Percentiles rank a stretch among this genome's conserved stretches.
These are phyloP conservation scores for Schizosaccharomyces cryophilus DNA, from an alignment of 805 yeast species.

Conservation along the genomic window DNA sequence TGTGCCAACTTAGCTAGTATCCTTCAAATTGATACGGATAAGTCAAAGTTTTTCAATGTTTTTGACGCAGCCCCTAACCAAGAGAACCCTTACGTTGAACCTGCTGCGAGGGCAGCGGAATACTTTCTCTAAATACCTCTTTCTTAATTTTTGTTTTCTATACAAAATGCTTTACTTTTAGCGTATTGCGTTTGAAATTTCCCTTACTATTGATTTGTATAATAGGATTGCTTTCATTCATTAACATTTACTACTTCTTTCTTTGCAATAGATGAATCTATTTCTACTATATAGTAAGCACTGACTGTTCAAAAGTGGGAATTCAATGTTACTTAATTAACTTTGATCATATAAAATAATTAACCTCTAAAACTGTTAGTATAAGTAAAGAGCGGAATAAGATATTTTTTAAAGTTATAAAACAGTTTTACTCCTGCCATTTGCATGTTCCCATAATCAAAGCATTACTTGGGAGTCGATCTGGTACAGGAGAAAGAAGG, in stretches of 20 bases:
- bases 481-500: constrained; percentile 69
- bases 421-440: constrained; percentile 38
- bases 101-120: not conserved
- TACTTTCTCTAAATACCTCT: not conserved
- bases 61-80: constrained; percentile 82
- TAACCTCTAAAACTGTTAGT: not conserved
- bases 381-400: not conserved
- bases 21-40: constrained; percentile 53
- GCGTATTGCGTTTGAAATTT: too few relatives aligned
- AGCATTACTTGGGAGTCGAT: constrained; percentile 51
- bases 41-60: constrained; percentile 57
- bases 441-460: constrained; percentile 55
- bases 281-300: too few relatives aligned
- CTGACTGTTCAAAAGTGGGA: too few relatives aligned
- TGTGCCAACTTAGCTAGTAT: constrained; percentile 97
- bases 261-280: too few relatives aligned
- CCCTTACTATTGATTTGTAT: not conserved
- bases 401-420: not conserved
- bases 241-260: too few relatives aligned
- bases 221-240: too few relatives aligned
- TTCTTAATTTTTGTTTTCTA: not conserved
- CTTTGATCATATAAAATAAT: not conserved
- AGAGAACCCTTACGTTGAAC: not conserved
- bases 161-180: too few relatives aligned
- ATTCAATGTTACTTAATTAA: too few relatives aligned